These are phyloP conservation scores for Calvatia gigantea DNA, from an alignment of 768 basidiomycete genomes.

Conservation along the genomic window DNA sequence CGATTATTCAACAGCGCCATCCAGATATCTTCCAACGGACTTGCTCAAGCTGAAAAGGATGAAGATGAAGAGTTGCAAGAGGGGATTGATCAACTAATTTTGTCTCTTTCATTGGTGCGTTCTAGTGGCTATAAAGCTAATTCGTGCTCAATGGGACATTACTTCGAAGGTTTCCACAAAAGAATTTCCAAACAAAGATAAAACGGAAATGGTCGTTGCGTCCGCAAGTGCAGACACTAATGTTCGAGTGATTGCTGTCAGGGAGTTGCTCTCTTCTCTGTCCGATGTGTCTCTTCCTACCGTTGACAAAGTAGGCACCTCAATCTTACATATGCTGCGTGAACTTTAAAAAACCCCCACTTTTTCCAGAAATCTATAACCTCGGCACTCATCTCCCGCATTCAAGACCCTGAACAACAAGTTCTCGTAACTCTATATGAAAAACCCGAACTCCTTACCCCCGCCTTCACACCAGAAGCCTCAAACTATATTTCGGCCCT, in stretches of 20 bases:
- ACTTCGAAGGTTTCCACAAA: conserved; percentile 3
- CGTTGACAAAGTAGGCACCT: conserved; percentile 45
- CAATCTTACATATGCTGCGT: not conserved
- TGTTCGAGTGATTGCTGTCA: conserved; percentile 58
- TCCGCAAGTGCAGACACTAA: conserved; percentile 60
- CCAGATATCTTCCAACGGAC: conserved; percentile 43
- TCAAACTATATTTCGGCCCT: conserved; percentile 45
- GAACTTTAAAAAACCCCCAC: too few species aligned
- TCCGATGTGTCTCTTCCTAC: conserved; percentile 25
- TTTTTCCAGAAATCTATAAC: conserved; percentile 58
- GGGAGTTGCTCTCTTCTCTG: conserved; percentile 42
- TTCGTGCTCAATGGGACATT: not conserved
- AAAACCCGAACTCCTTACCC: conserved; percentile 40
- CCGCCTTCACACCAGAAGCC: conserved; percentile 38
- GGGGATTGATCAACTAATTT: conserved; percentile 48
- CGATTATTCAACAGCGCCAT: conserved; percentile 63
- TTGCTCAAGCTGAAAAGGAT: conserved; percentile 33
- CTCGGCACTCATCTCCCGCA: conserved; percentile 63
- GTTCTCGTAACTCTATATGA: conserved; percentile 72
- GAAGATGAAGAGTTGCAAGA: conserved; percentile 35
- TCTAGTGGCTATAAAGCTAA: not conserved
- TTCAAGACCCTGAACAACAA: conserved; percentile 56
- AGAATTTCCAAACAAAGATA: conserved; percentile 14
- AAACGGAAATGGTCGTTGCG: conserved; percentile 44
- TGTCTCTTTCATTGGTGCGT: conserved; percentile 57